phyloP scores from a whole-genome alignment of 768 basidiomycete genomes.

The Rhizopogon sp. region DNA sequence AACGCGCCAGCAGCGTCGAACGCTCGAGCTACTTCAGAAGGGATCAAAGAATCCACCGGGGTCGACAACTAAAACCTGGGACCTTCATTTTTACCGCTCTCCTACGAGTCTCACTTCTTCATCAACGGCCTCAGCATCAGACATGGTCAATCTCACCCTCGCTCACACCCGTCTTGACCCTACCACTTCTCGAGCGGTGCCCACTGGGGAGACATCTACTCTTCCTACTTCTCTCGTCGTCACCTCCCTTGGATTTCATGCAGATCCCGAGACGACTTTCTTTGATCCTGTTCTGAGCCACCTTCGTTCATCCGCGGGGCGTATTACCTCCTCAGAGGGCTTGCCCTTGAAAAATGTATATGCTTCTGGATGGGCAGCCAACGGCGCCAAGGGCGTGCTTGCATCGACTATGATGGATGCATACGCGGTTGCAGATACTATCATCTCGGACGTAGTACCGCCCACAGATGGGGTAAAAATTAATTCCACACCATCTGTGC shows the following conservation, averaged over 20 bases:
- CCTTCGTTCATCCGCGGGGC: conserved; percentile 47
- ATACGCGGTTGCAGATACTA: conserved; percentile 68
- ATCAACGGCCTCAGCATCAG: conserved; percentile 12
- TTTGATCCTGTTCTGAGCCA: conserved; percentile 54
- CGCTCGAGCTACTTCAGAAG: conserved; percentile 59
- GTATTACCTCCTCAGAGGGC: conserved; percentile 40
- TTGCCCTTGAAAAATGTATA: conserved; percentile 60
- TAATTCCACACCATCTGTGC: conserved; percentile 6
- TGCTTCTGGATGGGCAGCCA: conserved; percentile 90
- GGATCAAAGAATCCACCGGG: conserved; percentile 52
- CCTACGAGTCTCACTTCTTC: conserved; percentile 45
- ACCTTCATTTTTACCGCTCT: conserved; percentile 76
- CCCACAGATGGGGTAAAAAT: conserved; percentile 13
- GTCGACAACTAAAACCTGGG: conserved; percentile 64
- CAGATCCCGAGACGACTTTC: conserved; percentile 55
- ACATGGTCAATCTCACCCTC: conserved; percentile 42
- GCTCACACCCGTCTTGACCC: conserved; percentile 59
- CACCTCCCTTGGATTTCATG: conserved; percentile 83
- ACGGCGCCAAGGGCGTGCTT: conserved; percentile 87
- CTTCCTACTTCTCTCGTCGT: conserved; percentile 73
- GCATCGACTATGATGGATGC: conserved; percentile 93
- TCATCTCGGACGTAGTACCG: conserved; percentile 54
- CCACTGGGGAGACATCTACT: conserved; percentile 49
- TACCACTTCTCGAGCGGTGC: conserved; percentile 39
- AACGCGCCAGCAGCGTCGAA: conserved; percentile 62